phyloP scores from a whole-genome alignment of 768 basidiomycete genomes.

The Omphalotus guepiniiformis region DNA sequence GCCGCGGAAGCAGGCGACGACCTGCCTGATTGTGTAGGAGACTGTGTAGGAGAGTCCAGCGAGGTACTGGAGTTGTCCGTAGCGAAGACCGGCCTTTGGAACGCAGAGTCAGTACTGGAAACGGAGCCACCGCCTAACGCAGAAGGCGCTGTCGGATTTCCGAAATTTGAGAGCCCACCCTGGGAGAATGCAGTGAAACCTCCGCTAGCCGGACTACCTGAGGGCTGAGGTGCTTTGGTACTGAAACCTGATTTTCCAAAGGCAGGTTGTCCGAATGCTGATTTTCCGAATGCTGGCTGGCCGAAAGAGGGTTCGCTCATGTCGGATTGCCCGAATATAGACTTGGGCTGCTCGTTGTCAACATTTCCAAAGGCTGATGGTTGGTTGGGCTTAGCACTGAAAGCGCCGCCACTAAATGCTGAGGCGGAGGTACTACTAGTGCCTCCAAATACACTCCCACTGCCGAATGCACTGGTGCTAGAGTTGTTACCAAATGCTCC shows the following conservation, averaged over 20 bases:
- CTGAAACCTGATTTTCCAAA: slow-evolving; percentile 37
- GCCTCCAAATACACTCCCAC: slow-evolving; percentile 28
- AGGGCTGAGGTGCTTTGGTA: slow-evolving; percentile 13
- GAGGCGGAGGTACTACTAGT: slow-evolving; percentile 19
- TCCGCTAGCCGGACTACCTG: slow-evolving; percentile 11
- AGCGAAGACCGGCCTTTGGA: too few species aligned
- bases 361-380: slow-evolving; percentile 14
- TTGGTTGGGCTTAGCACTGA: slow-evolving; percentile 10
- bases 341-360: slow-evolving; percentile 17
- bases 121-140: slow-evolving; percentile 6
- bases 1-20: too few species aligned
- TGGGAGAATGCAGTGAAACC: slow-evolving; percentile 9
- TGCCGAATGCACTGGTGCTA: slow-evolving; percentile 21
- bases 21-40: too few species aligned
- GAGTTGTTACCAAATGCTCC: slow-evolving; percentile 19
- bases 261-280: slow-evolving; percentile 36
- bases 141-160: neutral
- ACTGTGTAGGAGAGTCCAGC: too few species aligned
- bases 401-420: slow-evolving; percentile 33
- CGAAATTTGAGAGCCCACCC: slow-evolving; percentile 1
- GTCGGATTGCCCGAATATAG: slow-evolving; percentile 20
- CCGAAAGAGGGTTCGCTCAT: slow-evolving; percentile 40
- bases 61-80: too few species aligned
- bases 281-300: slow-evolving; percentile 31
- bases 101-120: neutral